These are phyloP conservation scores for Trichosporon asahii DNA, from an alignment of 1,284 basidiomycete species.

Conservation along the genomic window DNA sequence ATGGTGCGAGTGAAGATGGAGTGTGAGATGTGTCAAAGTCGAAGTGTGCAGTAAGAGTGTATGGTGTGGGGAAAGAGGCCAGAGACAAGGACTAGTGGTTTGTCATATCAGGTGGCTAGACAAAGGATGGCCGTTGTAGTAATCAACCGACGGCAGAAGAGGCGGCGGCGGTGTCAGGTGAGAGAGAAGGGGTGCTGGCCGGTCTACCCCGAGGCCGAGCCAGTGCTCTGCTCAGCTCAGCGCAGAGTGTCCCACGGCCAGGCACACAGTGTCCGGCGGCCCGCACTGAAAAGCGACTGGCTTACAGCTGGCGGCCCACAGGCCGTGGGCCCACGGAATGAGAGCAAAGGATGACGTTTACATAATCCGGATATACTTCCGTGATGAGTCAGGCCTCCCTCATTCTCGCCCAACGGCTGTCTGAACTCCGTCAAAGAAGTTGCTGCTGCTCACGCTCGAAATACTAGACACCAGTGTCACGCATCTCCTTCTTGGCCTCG, in stretches of 20 bases:
- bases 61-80: background rate
- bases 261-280: background rate
- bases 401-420: background rate
- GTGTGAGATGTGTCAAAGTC: too few relatives aligned
- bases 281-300: too few relatives aligned
- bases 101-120: background rate
- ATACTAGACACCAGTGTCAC: background rate
- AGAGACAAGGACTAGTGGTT: background rate
- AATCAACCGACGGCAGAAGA: background rate
- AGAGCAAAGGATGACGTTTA: background rate
- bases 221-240: too few relatives aligned
- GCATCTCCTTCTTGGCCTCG: background rate
- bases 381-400: background rate
- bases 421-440: background rate
- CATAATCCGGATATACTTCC: background rate
- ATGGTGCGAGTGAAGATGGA: too few relatives aligned
- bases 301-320: background rate
- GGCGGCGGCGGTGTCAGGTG: background rate
- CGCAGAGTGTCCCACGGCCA: too few relatives aligned
- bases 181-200: background rate
- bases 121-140: background rate
- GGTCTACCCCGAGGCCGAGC: conserved; percentile 3
- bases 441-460: background rate
- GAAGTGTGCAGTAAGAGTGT: too few relatives aligned
- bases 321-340: background rate